Base-by-base conservation (phyloP, 2,329 filamentous ascomycete genomes). In the Calcarisporium arbuscula region DNA sequence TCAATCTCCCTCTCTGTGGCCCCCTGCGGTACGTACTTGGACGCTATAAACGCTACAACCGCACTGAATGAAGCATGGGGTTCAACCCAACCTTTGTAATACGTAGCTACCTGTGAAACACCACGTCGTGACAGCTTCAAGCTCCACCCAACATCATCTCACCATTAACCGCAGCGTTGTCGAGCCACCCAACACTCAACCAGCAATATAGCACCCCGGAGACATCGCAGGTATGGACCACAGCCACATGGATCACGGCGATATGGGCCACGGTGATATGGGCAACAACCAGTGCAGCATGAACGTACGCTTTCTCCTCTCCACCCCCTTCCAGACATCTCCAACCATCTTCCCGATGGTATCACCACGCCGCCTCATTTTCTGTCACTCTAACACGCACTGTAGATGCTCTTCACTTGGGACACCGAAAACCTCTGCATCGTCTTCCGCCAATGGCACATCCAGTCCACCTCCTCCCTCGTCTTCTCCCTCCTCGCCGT, bases 321-420 rank as follows among this genome's bases (percentile, higher is more conserved):
- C 19, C 10, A 5, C 19, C 19, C 11, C 11, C 14, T n/a, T 15
- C 6, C 5, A 6, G 27, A 10, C 12, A 19, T 19, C 18, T 25
- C 19, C 23, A 32, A 41, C 28, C 19, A n/a, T 15, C 23, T 19
- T 18, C 27, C 8, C 10, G 4, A 16, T 5, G 10, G 18, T 20
- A 3, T 9, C 23, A 19, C 32, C 32, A 37, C 34, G 22, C 11
- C 32, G 30, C 21, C 28, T 32, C 18, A 28, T 35, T 28, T 28
- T 21, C 19, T 22, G 33, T 38, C 32, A 47, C 20, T 23, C 46
- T 51, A 28, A 53, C 40, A 38, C 21, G 11, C 17, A 20, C 17
- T 31, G 15, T 48, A 95, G 88, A 96, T 95, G 90, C 79, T 96
- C 47, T 98, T 98, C 69, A 96, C 88, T 42, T 98, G 90, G 90